Conservation (phyloP, 129 eudicot genomes). For the Erigeron canadensis region DNA sequence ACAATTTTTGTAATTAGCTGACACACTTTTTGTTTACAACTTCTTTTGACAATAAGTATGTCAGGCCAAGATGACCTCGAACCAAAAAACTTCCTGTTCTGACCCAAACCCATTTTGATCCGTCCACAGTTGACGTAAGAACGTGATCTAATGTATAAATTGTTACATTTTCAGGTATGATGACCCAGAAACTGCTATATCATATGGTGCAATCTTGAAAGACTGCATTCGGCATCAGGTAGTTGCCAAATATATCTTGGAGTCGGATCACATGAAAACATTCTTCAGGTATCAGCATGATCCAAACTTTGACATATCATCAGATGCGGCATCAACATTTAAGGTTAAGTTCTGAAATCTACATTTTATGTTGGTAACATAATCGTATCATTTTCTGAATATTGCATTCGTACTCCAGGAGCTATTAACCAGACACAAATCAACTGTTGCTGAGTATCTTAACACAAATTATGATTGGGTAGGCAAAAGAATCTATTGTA, state of each 20-base stretch:
- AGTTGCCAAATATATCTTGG: conserved; percentile 75
- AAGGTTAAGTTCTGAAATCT: conserved; percentile 47
- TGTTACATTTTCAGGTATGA: conserved; percentile 48
- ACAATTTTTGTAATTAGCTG: not conserved
- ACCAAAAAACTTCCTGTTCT: not conserved
- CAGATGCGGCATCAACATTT: conserved; percentile 85
- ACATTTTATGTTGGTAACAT: not conserved
- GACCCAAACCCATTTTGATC: not conserved
- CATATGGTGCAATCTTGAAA: conserved; percentile 81
- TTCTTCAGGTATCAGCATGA: conserved; percentile 73
- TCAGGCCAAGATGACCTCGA: not conserved
- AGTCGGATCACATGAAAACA: conserved; percentile 77
- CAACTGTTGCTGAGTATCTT: conserved; percentile 88
- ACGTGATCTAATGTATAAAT: not conserved
- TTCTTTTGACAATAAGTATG: not conserved
- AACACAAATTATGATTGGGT: conserved; percentile 86
- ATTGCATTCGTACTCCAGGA: conserved; percentile 45
- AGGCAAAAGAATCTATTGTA: conserved; percentile 12
- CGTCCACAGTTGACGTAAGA: not conserved
- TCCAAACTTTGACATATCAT: conserved; percentile 81
- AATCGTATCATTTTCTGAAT: not conserved
- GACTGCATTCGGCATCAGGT: conserved; percentile 87
- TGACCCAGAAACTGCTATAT: conserved; percentile 61
- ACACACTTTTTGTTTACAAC: not conserved
- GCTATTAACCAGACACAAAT: conserved; percentile 86